These are phyloP conservation scores for Cladophialophora psammophila DNA, from an alignment of 2,329 filamentous ascomycete species.

Conservation along the genomic window DNA sequence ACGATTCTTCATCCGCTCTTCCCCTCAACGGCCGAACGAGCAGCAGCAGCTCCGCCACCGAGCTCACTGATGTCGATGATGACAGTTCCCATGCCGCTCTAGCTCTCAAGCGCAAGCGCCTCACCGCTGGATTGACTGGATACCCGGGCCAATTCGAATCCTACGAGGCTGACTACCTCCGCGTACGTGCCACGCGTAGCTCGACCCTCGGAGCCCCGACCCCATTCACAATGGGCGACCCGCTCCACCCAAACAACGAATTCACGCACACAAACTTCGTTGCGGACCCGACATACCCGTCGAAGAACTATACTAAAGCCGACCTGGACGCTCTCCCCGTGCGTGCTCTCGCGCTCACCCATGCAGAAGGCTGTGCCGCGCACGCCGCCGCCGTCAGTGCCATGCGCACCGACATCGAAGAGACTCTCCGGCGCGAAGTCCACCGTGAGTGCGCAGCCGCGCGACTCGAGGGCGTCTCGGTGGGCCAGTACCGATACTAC, in stretches of 20 bases:
- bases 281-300: slow-evolving; percentile 25
- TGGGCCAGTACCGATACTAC: slow-evolving; percentile 39
- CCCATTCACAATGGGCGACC: slow-evolving; percentile 26
- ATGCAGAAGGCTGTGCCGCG: slow-evolving; percentile 22
- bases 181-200: slow-evolving; percentile 15
- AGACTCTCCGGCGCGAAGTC: slow-evolving; percentile 33
- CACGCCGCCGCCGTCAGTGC: slow-evolving; percentile 4
- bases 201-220: not conserved
- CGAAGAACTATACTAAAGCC: slow-evolving; percentile 24
- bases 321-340: slow-evolving; percentile 24
- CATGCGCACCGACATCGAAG: slow-evolving; percentile 26
- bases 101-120: slow-evolving; percentile 14
- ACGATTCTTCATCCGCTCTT: not conserved
- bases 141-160: slow-evolving; percentile 34
- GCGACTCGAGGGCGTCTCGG: slow-evolving; percentile 36
- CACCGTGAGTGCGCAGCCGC: slow-evolving; percentile 37
- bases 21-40: not conserved
- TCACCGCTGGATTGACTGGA: slow-evolving; percentile 15
- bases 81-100: slow-evolving; percentile 2
- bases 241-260: slow-evolving; percentile 30
- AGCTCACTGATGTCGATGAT: slow-evolving; percentile 8
- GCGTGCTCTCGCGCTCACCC: slow-evolving; percentile 18
- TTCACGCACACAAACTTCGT: slow-evolving; percentile 35
- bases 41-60: slow-evolving; percentile 11
- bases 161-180: slow-evolving; percentile 27